These are phyloP conservation scores for Solanum hybrid DNA, from an alignment of 305 asterid genomes.

Conservation along the genomic window DNA sequence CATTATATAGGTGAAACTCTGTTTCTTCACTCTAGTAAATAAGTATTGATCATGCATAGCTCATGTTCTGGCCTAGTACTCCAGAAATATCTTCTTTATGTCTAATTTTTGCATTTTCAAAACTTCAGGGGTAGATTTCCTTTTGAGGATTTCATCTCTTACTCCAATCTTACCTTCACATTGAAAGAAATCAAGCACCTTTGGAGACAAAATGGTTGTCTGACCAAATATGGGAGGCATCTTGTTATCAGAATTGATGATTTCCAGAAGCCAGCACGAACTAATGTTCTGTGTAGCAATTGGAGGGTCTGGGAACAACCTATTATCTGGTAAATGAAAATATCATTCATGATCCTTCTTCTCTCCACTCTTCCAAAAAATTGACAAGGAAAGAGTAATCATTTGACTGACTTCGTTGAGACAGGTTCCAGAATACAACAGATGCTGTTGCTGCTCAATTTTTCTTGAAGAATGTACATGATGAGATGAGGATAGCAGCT, in stretches of 20 bases:
- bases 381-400: neutral
- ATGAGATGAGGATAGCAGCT: conserved; percentile 72
- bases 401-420: conserved; percentile 6
- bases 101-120: neutral
- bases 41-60: neutral
- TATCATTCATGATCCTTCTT: neutral
- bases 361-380: neutral
- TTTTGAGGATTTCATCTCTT: conserved; percentile 72
- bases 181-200: conserved; percentile 85
- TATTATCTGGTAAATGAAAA: conserved; percentile 56
- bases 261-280: conserved; percentile 69
- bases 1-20: neutral
- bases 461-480: conserved; percentile 76
- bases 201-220: conserved; percentile 79
- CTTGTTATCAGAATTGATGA: conserved; percentile 82
- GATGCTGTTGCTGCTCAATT: conserved; percentile 95
- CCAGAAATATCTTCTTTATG: neutral
- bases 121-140: conserved; percentile 71
- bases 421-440: conserved; percentile 90
- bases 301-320: conserved; percentile 90
- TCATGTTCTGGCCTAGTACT: neutral
- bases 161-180: conserved; percentile 72
- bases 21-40: neutral
- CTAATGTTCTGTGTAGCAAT: conserved; percentile 78
- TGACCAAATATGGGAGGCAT: conserved; percentile 63